Evolutionary conservation across 139 green algal genomes (phyloP), one percentile per base, ranked within the genome.

Genomic region (Chlamydomonas sp.): DNA sequence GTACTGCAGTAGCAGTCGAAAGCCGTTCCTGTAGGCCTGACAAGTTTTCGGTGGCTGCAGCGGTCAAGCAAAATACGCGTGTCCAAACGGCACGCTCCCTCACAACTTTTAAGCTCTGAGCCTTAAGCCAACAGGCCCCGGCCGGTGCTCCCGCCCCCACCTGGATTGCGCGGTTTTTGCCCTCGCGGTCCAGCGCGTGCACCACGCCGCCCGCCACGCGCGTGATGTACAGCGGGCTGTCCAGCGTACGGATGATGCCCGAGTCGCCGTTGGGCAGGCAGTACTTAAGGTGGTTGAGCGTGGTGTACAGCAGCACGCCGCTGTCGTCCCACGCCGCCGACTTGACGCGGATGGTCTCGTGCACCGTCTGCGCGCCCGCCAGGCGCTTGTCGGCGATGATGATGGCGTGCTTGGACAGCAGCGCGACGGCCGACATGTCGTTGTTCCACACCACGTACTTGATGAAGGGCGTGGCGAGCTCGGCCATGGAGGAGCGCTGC

Each of bases 271-370:
- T 99, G 83, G 98, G 97, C 88, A 99, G 94, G 94, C 97, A 99
- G 95, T 99, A 99, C 92, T 99, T 99, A 92, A 99, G 96, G 97
- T 99, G 98, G 94, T 99, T 99, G 20, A 99, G 96, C 4, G 98
- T 99, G 76, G 97, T 99, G 95, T 99, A 99, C 18, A 99, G 87
- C 71, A 99, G 96, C 80, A 99, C 98, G 79, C 97, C 97, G 81
- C 85, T 95, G 90, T 99, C 97, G 85, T 99, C 98, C 97, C 97
- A 99, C 4, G 98, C 98, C 62, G 97, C 98, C 66, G 85, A 94
- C 94, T 94, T 95, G 58, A 95, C 92, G 64, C 98, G 94, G 91
- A 99, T 99, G 57, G 97, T 99, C 91, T 99, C 98, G 87, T 99
- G 98, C 85, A 99, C 96, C 64, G 97, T 99, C 89, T 93, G 95